Percentiles rank a stretch among this genome's conserved stretches.
phyloP scores from a whole-genome alignment of 2,329 filamentous ascomycete species.

The Penicillium sp. region DNA sequence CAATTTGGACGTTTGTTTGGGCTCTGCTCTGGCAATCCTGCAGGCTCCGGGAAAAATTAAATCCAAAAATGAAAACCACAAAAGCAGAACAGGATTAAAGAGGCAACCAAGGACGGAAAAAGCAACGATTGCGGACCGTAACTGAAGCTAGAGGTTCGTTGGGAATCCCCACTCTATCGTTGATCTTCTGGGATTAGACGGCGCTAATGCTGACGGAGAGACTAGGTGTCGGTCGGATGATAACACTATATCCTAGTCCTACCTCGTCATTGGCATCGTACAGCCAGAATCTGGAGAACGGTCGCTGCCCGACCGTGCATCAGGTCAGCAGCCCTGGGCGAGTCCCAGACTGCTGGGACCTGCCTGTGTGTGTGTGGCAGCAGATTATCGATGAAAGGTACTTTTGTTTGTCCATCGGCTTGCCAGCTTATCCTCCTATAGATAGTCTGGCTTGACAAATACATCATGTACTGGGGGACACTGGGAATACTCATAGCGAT shows the following conservation, averaged over 20 bases:
- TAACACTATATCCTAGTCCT: too few species aligned
- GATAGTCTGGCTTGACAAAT: neutral
- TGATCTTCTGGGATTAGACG: too few species aligned
- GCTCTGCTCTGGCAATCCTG: constrained; percentile 12
- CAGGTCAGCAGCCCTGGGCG: neutral
- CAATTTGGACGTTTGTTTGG: neutral
- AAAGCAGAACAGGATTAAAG: constrained; percentile 16
- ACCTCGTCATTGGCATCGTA: too few species aligned
- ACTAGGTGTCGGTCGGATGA: too few species aligned
- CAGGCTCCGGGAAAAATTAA: neutral
- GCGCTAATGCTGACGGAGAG: too few species aligned
- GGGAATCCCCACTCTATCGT: neutral
- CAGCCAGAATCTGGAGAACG: neutral
- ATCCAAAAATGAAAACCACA: too few species aligned
- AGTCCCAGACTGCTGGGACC: constrained; percentile 9
- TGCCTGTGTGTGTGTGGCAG: neutral
- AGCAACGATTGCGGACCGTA: constrained; percentile 11
- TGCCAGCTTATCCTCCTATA: neutral
- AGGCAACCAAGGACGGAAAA: constrained; percentile 6
- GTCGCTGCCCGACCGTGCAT: constrained; percentile 6
- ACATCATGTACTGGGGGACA: neutral
- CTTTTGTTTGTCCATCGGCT: neutral
- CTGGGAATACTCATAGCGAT: too few species aligned
- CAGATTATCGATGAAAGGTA: neutral
- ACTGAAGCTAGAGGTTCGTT: constrained; percentile 3